These are phyloP conservation scores for Rhodotorula taiwanensis DNA, from an alignment of 768 basidiomycete species.

Conservation along the genomic window DNA sequence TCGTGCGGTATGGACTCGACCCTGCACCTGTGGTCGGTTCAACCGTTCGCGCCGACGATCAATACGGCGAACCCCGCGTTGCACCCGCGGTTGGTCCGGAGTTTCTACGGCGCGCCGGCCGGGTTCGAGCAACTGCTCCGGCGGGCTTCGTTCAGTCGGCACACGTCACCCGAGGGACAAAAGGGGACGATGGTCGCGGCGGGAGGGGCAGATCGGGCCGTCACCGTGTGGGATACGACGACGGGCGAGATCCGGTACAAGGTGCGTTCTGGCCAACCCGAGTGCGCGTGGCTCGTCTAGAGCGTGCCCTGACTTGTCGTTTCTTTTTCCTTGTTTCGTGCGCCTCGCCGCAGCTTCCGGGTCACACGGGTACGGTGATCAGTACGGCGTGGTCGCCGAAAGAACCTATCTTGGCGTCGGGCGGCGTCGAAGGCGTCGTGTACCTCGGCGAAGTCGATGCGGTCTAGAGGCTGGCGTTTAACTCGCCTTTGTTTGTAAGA, in stretches of 20 bases:
- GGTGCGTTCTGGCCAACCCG: conserved; percentile 33
- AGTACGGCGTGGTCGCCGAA: conserved; percentile 94
- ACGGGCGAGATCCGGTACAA: conserved; percentile 41
- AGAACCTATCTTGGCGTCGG: conserved; percentile 63
- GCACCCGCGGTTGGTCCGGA: conserved; percentile 36
- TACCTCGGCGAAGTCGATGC: conserved; percentile 39
- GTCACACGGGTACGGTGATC: conserved; percentile 93
- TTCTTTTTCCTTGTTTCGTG: not conserved
- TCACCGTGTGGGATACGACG: conserved; percentile 47
- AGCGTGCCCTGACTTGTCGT: too few species aligned
- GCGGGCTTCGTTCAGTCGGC: conserved; percentile 64
- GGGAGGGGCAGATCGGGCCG: conserved; percentile 48
- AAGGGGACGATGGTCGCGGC: conserved; percentile 46
- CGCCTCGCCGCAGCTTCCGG: conserved; percentile 59
- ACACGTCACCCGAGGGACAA: conserved; percentile 8
- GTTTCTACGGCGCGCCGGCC: conserved; percentile 65
- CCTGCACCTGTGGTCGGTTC: conserved; percentile 81
- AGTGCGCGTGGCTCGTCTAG: not conserved
- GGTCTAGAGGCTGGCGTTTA: not conserved
- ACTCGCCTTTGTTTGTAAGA: too few species aligned
- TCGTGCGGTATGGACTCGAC: conserved; percentile 86
- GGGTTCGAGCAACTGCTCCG: conserved; percentile 86
- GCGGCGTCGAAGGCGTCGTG: conserved; percentile 32
- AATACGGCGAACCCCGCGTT: conserved; percentile 64
- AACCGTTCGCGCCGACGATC: conserved; percentile 83